A percentile compares a stretch with the other conserved stretches of the same genome.
phyloP scores from a whole-genome alignment of 768 basidiomycete species.

The Vishniacozyma victoriae region DNA sequence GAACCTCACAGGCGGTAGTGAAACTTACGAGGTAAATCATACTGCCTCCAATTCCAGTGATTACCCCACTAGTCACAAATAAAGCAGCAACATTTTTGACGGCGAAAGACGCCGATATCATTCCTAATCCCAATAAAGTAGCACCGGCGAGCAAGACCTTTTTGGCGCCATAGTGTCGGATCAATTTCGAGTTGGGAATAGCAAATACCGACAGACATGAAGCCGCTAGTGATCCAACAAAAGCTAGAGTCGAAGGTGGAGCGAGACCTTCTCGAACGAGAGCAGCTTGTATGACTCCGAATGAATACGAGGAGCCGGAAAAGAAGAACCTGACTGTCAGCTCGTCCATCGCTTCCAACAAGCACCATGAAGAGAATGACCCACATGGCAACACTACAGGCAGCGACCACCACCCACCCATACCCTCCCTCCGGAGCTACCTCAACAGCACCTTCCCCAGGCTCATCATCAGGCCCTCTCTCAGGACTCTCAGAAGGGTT shows the following conservation, averaged over 20 bases:
- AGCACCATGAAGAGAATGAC: background rate
- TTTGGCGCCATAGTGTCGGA: slow-evolving; percentile 17
- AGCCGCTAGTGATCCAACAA: slow-evolving; percentile 19
- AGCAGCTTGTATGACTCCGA: background rate
- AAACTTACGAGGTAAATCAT: slow-evolving; percentile 4
- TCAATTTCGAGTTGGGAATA: slow-evolving; percentile 10
- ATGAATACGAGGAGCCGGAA: background rate
- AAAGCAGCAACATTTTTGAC: slow-evolving; percentile 8
- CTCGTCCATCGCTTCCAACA: background rate
- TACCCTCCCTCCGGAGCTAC: background rate
- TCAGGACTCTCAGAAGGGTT: too few species aligned
- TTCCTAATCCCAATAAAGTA: slow-evolving; percentile 7
- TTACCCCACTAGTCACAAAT: slow-evolving; percentile 16
- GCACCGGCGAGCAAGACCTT: slow-evolving; percentile 5
- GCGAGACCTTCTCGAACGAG: slow-evolving; percentile 6
- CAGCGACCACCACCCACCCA: background rate
- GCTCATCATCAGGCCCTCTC: background rate
- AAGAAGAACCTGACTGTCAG: background rate
- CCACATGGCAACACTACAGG: background rate
- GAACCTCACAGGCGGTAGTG: background rate
- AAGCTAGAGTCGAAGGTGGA: slow-evolving; percentile 21
- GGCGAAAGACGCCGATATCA: slow-evolving; percentile 13
- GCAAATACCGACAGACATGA: slow-evolving; percentile 17
- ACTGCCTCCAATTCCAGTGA: slow-evolving; percentile 11
- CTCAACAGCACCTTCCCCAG: background rate